A percentile compares a stretch with the other conserved stretches of the same genome.
Conservation (phyloP, 1,139 yeast genomes). For the Hemisphaericaspora lyxosophila region DNA sequence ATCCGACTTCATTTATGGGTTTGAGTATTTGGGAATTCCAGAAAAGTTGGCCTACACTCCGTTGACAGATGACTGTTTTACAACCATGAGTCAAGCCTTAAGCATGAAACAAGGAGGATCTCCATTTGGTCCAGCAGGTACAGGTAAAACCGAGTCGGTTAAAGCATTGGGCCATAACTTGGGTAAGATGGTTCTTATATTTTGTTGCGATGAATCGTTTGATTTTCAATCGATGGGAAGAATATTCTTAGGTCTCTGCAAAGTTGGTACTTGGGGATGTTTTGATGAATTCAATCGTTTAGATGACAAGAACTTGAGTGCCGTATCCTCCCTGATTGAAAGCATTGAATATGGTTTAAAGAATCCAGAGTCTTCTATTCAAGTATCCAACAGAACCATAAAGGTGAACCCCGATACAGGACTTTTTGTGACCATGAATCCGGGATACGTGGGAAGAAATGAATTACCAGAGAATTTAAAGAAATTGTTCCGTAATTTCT, state of each 20-base stretch:
- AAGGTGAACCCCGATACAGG: slow-evolving; percentile 59
- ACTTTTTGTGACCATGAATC: slow-evolving; percentile 88
- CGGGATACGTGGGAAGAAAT: slow-evolving; percentile 82
- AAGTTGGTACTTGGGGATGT: slow-evolving; percentile 93
- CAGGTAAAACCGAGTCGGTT: slow-evolving; percentile 92
- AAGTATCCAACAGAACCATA: slow-evolving; percentile 48
- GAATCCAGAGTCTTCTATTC: slow-evolving; percentile 26
- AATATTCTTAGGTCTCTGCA: slow-evolving; percentile 77
- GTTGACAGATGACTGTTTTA: slow-evolving; percentile 60
- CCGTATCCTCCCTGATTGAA: slow-evolving; percentile 82
- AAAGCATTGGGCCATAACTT: slow-evolving; percentile 80
- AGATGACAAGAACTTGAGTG: slow-evolving; percentile 70
- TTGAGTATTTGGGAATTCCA: slow-evolving; percentile 78
- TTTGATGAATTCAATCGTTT: slow-evolving; percentile 94
- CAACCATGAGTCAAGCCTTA: slow-evolving; percentile 74
- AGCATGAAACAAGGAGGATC: slow-evolving; percentile 82
- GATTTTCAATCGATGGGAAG: slow-evolving; percentile 81
- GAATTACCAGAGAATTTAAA: slow-evolving; percentile 84
- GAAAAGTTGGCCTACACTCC: slow-evolving; percentile 80
- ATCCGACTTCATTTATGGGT: slow-evolving; percentile 62
- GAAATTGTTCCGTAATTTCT: slow-evolving; percentile 71
- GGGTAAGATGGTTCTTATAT: slow-evolving; percentile 81
- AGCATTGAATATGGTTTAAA: slow-evolving; percentile 59
- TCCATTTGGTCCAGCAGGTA: slow-evolving; percentile 96
- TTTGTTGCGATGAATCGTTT: slow-evolving; percentile 88